A percentile compares a stretch with the other conserved stretches of the same genome.
These are phyloP conservation scores for Tolypocladium endophyticum DNA, from an alignment of 2,329 filamentous ascomycete species.

Conservation along the genomic window DNA sequence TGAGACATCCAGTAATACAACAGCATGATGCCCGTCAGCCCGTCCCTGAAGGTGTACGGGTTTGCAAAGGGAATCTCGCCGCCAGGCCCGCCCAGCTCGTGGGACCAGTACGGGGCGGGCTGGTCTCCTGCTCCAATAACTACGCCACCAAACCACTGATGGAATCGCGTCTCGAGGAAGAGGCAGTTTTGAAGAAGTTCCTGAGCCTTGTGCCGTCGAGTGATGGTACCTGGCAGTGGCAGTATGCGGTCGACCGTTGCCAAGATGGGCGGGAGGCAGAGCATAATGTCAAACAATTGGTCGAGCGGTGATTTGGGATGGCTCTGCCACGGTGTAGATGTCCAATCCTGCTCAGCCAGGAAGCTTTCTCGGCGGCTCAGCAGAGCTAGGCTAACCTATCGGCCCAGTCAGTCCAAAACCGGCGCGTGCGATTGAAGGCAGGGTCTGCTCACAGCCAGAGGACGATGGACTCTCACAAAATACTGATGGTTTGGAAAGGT, in stretches of 20 bases:
- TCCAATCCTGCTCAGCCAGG: conserved; percentile 41
- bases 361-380: conserved; percentile 39
- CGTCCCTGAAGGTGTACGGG: conserved; percentile 33
- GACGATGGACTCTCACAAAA: conserved; percentile 44
- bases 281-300: conserved; percentile 38
- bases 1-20: conserved; percentile 44
- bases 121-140: conserved; percentile 13
- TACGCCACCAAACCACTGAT: conserved; percentile 32
- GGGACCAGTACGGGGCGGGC: conserved; percentile 29
- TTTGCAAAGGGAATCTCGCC: conserved; percentile 32
- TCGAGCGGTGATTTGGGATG: conserved; percentile 42
- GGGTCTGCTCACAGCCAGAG: conserved; percentile 33
- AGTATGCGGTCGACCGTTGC: conserved; percentile 31
- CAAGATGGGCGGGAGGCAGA: conserved; percentile 36
- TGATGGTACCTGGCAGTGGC: conserved; percentile 25
- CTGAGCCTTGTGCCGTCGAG: conserved; percentile 33
- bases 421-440: not conserved
- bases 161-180: conserved; percentile 35
- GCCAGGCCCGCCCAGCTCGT: conserved; percentile 16
- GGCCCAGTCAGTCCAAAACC: not conserved
- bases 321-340: conserved; percentile 36
- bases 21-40: conserved; percentile 33
- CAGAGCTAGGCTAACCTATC: conserved; percentile 35
- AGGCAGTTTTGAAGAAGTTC: conserved; percentile 38
- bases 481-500: conserved; percentile 47